A percentile compares a stretch with the other conserved stretches of the same genome.
These are phyloP conservation scores for Dictyostelium discoideum DNA, from an alignment of 78 protist genomes.

Conservation along the genomic window DNA sequence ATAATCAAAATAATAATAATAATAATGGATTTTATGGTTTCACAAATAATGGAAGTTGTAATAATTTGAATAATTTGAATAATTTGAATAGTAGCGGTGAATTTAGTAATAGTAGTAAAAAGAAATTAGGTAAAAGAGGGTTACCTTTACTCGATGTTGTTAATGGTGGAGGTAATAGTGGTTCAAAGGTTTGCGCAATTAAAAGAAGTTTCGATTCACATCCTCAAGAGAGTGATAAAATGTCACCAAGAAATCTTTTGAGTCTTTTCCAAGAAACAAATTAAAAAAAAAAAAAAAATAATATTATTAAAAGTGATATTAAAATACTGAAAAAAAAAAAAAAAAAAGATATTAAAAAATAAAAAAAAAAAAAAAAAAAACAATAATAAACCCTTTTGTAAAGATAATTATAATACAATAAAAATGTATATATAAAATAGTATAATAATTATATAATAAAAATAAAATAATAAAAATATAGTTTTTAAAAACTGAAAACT, in stretches of 20 bases:
- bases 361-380: not conserved
- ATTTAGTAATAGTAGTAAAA: not conserved
- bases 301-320: no score
- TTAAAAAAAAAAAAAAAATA: not conserved
- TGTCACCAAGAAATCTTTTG: conserved; percentile 65
- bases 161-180: not conserved
- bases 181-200: conserved; percentile 23
- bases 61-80: not conserved
- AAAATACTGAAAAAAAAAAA: no score
- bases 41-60: not conserved
- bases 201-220: conserved; percentile 19
- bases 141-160: not conserved
- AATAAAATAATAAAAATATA: not conserved
- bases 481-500: not conserved
- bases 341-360: not conserved
- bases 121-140: conserved; percentile 32
- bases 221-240: conserved; percentile 38
- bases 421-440: not conserved
- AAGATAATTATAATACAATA: not conserved
- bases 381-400: not conserved
- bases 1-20: not conserved
- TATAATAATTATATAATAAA: not conserved
- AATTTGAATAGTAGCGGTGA: not conserved
- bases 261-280: conserved; percentile 27
- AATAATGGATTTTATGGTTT: not conserved